phyloP scores from a whole-genome alignment of 2,329 filamentous ascomycete genomes.

The Pseudocercospora cruenta region DNA sequence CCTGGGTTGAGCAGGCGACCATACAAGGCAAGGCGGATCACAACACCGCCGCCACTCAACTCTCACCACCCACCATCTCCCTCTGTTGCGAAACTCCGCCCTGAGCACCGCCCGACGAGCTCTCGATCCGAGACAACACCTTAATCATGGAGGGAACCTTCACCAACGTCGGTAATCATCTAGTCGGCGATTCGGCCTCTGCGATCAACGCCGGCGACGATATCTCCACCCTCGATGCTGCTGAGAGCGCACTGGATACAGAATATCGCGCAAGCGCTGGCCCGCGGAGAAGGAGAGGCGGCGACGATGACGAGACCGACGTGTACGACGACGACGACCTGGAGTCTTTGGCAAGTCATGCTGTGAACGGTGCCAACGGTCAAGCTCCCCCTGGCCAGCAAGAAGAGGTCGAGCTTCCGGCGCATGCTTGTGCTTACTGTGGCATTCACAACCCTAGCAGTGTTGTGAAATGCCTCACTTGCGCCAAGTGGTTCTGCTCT shows the following conservation, averaged over 20 bases:
- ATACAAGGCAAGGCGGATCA: background rate
- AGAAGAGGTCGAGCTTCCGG: conserved; percentile 81
- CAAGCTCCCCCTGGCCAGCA: conserved; percentile 65
- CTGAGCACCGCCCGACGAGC: background rate
- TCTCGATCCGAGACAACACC: background rate
- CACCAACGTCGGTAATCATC: conserved; percentile 82
- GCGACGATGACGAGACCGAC: conserved; percentile 88
- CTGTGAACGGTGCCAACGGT: conserved; percentile 74
- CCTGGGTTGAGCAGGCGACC: background rate
- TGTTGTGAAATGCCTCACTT: conserved; percentile 93
- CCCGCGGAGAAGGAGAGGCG: conserved; percentile 69
- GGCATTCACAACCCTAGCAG: conserved; percentile 94
- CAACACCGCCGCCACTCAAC: conserved; percentile 12
- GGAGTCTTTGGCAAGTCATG: conserved; percentile 76
- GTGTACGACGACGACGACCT: conserved; percentile 71
- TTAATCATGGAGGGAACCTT: conserved; percentile 79
- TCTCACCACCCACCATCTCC: background rate
- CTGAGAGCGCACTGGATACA: conserved; percentile 79
- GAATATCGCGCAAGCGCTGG: conserved; percentile 58
- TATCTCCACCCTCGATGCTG: conserved; percentile 50
- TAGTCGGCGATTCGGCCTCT: conserved; percentile 80
- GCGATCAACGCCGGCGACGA: conserved; percentile 88
- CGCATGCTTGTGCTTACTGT: conserved; percentile 96
- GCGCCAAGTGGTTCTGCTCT: conserved; percentile 99
- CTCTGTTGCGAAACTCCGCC: conserved; percentile 1